These are phyloP conservation scores for Xerocomus nothofagi DNA, from an alignment of 1,284 basidiomycete genomes.

Conservation along the genomic window DNA sequence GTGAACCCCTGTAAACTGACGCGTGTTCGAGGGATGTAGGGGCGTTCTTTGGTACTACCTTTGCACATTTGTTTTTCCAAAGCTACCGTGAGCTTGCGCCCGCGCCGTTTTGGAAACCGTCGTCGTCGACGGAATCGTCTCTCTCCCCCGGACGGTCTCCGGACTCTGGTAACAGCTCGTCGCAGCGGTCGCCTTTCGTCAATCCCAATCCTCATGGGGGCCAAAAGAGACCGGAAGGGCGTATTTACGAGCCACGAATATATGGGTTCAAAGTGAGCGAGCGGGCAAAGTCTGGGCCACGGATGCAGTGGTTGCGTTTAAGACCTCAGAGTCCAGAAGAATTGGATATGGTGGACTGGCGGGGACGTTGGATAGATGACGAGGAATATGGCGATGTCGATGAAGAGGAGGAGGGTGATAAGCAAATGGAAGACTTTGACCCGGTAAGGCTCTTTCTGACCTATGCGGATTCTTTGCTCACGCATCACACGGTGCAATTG, in stretches of 20 bases:
- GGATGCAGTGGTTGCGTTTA: slow-evolving; percentile 95
- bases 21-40: slow-evolving; percentile 49
- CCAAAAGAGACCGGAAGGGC: slow-evolving; percentile 81
- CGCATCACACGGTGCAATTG: neutral
- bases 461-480: slow-evolving; percentile 7
- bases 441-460: slow-evolving; percentile 48
- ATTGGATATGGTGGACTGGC: slow-evolving; percentile 84
- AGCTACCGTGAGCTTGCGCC: slow-evolving; percentile 91
- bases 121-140: slow-evolving; percentile 49
- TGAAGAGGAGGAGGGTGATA: slow-evolving; percentile 63
- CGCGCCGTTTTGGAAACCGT: slow-evolving; percentile 80
- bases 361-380: slow-evolving; percentile 83
- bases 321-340: slow-evolving; percentile 80
- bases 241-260: slow-evolving; percentile 90
- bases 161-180: slow-evolving; percentile 48
- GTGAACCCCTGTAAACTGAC: slow-evolving; percentile 14
- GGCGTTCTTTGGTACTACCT: slow-evolving; percentile 99
- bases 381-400: slow-evolving; percentile 64
- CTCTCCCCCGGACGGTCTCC: slow-evolving; percentile 50
- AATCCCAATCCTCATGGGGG: slow-evolving; percentile 87
- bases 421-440: slow-evolving; percentile 82
- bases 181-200: slow-evolving; percentile 56
- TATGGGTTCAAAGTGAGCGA: slow-evolving; percentile 91
- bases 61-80: slow-evolving; percentile 97
- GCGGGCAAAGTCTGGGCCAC: slow-evolving; percentile 84